A percentile compares a stretch with the other conserved stretches of the same genome.
Evolutionary conservation across 805 yeast genomes (phyloP).

Genomic region (Saturnispora silvae): DNA sequence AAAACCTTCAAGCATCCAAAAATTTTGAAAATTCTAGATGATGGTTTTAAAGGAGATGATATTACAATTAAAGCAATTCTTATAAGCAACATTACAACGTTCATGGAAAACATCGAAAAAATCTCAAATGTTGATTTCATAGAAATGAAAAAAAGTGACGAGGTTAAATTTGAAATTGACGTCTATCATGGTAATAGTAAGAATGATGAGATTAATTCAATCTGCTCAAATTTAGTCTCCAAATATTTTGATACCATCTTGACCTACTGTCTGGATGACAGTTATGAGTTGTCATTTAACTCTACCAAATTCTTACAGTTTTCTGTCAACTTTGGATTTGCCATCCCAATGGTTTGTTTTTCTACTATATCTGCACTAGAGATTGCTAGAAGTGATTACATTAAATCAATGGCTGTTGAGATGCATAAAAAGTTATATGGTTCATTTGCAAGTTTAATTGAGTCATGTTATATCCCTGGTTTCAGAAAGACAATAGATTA

Average conservation of each 20-base stretch:
- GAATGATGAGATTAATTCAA: constrained; percentile 49
- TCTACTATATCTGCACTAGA: constrained; percentile 64
- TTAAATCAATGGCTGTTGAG: constrained; percentile 38
- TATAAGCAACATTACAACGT: constrained; percentile 45
- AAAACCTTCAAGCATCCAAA: constrained; percentile 51
- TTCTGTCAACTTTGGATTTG: constrained; percentile 55
- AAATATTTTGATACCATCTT: constrained; percentile 44
- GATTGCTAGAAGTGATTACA: constrained; percentile 34
- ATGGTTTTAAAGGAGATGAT: constrained; percentile 32
- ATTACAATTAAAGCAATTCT: constrained; percentile 39
- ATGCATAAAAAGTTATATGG: constrained; percentile 48
- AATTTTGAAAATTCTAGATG: constrained; percentile 41
- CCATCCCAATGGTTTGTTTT: constrained; percentile 61
- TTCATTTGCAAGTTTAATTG: constrained; percentile 64
- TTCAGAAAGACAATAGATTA: constrained; percentile 43
- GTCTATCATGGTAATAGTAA: constrained; percentile 46
- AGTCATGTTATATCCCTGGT: constrained; percentile 54
- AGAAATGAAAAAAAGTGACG: constrained; percentile 28
- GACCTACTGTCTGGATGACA: constrained; percentile 36
- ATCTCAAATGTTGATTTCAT: constrained; percentile 33
- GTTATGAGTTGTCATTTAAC: constrained; percentile 30
- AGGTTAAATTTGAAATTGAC: constrained; percentile 31
- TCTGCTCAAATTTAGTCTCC: constrained; percentile 64
- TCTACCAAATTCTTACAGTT: constrained; percentile 47
- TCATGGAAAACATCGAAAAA: constrained; percentile 47